phyloP scores from a whole-genome alignment of 352 stramenopile species.

The Vaucheria bursata region DNA sequence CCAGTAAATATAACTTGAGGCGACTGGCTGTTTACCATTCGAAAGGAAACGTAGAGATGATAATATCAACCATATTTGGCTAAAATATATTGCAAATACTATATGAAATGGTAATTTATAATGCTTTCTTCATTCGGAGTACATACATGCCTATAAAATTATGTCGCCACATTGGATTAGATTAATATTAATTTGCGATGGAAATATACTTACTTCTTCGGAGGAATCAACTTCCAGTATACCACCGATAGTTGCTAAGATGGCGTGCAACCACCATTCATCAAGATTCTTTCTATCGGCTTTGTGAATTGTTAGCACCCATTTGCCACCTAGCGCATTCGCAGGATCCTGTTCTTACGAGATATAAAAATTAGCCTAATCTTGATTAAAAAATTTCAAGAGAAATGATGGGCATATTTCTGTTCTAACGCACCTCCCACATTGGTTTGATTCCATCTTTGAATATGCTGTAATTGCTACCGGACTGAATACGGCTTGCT shows the following conservation, averaged over 20 bases:
- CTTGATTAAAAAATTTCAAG: neutral
- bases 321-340: constrained; percentile 79
- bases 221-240: constrained; percentile 81
- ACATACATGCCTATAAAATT: too few species aligned
- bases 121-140: too few species aligned
- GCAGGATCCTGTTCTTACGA: neutral
- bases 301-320: constrained; percentile 88
- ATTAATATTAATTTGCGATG: too few species aligned
- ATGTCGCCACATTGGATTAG: too few species aligned
- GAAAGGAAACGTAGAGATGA: too few species aligned
- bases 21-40: too few species aligned
- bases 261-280: constrained; percentile 88
- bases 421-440: constrained; percentile 90
- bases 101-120: too few species aligned
- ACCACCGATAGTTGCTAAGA: constrained; percentile 89
- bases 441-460: constrained; percentile 89
- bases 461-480: constrained; percentile 95
- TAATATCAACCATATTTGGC: too few species aligned
- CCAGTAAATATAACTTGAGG: too few species aligned
- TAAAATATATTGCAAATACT: too few species aligned
- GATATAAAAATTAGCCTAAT: neutral
- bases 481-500: constrained; percentile 58
- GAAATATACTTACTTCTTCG: constrained; percentile 54
- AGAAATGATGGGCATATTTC: neutral
- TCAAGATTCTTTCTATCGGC: constrained; percentile 79